Evolutionary conservation across 2,329 filamentous ascomycete species (phyloP).

Genomic region (Penicillium sp.): DNA sequence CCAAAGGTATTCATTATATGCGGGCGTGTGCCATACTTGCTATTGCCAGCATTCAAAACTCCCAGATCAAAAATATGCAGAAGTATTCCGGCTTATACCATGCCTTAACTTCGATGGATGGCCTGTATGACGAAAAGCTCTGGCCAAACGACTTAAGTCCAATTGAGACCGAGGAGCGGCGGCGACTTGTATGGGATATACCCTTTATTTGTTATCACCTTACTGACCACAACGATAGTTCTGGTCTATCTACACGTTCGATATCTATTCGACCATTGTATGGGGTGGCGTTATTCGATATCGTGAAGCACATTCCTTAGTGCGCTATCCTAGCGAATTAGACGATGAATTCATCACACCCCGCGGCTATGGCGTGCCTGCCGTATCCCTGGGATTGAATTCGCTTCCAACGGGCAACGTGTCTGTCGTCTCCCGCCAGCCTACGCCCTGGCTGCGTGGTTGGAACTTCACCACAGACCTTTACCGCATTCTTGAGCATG

Average conservation of each 20-base stretch:
- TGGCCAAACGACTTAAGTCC: constrained; percentile 51
- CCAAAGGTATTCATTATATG: constrained; percentile 39
- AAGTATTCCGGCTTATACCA: constrained; percentile 54
- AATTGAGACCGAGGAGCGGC: constrained; percentile 52
- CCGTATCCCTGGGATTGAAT: constrained; percentile 13
- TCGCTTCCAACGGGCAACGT: constrained; percentile 5
- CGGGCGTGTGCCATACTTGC: constrained; percentile 52
- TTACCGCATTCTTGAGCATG: constrained; percentile 58
- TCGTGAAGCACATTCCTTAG: constrained; percentile 49
- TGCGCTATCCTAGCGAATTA: constrained; percentile 51
- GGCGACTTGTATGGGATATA: constrained; percentile 43
- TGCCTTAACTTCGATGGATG: constrained; percentile 50
- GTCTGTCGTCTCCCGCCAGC: constrained; percentile 14
- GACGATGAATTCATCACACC: constrained; percentile 49
- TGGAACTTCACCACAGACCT: constrained; percentile 62
- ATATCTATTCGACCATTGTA: constrained; percentile 56
- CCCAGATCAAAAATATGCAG: constrained; percentile 52
- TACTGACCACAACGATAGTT: constrained; percentile 35
- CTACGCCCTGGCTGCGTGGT: constrained; percentile 52
- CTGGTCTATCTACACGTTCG: constrained; percentile 61
- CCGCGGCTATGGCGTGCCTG: constrained; percentile 26
- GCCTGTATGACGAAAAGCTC: constrained; percentile 54
- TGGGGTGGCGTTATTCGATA: constrained; percentile 51
- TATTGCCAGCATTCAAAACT: constrained; percentile 54
- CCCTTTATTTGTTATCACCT: neutral